A percentile compares a stretch with the other conserved stretches of the same genome.
These are phyloP conservation scores for Bolboschoenoplectus hybrid DNA, from an alignment of 202 grass and related monocot species.

Conservation along the genomic window DNA sequence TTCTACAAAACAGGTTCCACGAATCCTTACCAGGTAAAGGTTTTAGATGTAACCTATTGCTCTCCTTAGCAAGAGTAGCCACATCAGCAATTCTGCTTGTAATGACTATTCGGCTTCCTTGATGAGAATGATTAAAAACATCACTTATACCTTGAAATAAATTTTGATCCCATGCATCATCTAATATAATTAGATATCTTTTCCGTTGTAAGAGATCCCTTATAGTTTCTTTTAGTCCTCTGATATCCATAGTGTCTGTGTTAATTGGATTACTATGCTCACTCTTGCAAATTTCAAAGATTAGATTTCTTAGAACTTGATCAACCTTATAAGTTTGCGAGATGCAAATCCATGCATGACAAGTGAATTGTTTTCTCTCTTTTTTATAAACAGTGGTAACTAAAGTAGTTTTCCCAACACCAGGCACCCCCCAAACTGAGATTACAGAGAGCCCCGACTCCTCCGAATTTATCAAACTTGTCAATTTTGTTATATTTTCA, in stretches of 20 bases:
- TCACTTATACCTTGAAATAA: background rate
- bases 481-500: background rate
- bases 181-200: constrained; percentile 43
- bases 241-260: background rate
- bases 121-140: background rate
- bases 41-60: constrained; percentile 30
- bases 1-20: constrained; percentile 29
- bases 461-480: constrained; percentile 28
- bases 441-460: constrained; percentile 18
- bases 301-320: constrained; percentile 33
- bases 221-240: constrained; percentile 15
- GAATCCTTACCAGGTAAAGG: constrained; percentile 23
- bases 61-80: constrained; percentile 29
- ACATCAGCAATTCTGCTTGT: constrained; percentile 41
- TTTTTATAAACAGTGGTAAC: constrained; percentile 45
- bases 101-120: constrained; percentile 40
- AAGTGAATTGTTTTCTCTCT: constrained; percentile 29
- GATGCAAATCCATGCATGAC: constrained; percentile 38
- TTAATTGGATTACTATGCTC: background rate
- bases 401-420: constrained; percentile 47
- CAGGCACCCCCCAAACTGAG: constrained; percentile 46
- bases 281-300: background rate
- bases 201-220: background rate
- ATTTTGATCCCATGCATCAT: constrained; percentile 46
- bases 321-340: constrained; percentile 16